A percentile compares a stretch with the other conserved stretches of the same genome.
Evolutionary conservation across 768 basidiomycete genomes (phyloP).

Genomic region (Hericium erinaceus): DNA sequence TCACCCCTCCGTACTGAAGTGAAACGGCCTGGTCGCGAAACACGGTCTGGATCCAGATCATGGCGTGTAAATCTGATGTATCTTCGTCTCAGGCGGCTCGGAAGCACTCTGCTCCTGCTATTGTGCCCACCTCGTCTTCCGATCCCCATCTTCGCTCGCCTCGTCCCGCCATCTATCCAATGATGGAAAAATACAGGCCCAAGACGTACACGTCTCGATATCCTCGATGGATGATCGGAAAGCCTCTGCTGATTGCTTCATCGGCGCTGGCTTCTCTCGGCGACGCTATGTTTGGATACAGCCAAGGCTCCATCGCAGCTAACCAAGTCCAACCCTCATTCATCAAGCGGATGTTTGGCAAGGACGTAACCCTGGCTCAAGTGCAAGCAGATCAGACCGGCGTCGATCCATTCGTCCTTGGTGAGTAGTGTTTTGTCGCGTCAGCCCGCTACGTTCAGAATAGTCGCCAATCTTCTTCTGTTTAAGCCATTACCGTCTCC

Average conservation of each 20-base stretch:
- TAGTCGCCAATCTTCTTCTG: not conserved
- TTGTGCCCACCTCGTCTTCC: not conserved
- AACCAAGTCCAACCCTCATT: constrained; percentile 45
- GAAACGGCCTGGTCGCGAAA: no score
- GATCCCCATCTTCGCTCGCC: constrained; percentile 1
- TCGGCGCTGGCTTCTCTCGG: constrained; percentile 46
- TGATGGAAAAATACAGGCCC: constrained; percentile 19
- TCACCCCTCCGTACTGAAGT: no score
- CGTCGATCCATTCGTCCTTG: constrained; percentile 37
- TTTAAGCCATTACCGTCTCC: constrained; percentile 37
- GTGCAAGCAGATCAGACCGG: constrained; percentile 34
- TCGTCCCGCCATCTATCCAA: constrained; percentile 6
- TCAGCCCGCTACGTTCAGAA: not conserved
- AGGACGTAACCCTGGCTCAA: constrained; percentile 33
- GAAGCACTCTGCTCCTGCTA: not conserved
- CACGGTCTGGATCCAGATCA: no score
- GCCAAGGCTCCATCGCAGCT: constrained; percentile 43
- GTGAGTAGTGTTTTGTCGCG: constrained; percentile 19
- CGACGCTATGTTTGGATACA: constrained; percentile 49
- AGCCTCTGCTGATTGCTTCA: constrained; percentile 38
- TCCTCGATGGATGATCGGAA: constrained; percentile 44
- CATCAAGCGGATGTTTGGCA: constrained; percentile 39
- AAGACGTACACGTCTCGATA: constrained; percentile 36
- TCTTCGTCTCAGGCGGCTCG: no score
- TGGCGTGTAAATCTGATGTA: no score